phyloP scores from a whole-genome alignment of 257 asterid species.

The Echites panduratus region DNA sequence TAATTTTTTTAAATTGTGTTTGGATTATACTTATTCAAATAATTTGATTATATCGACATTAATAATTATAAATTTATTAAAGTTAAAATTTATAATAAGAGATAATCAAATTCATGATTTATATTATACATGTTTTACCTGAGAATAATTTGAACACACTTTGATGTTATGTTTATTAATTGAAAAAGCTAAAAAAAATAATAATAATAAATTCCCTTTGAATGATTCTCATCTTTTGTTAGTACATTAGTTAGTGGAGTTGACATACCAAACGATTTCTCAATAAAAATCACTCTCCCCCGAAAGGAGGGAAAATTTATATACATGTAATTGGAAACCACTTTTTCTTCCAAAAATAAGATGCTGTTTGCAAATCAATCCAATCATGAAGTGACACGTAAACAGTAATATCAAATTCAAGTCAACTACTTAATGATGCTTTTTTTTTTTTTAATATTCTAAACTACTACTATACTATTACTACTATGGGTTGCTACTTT shows the following conservation, averaged over 20 bases:
- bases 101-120: too few species aligned
- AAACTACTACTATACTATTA: too few species aligned
- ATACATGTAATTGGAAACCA: not conserved
- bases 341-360: constrained; percentile 20
- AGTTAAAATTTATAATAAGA: too few species aligned
- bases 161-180: too few species aligned
- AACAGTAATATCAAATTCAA: constrained; percentile 5
- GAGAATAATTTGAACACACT: too few species aligned
- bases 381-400: constrained; percentile 13
- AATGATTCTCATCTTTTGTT: constrained; percentile 35
- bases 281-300: constrained; percentile 29
- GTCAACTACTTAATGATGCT: constrained; percentile 30
- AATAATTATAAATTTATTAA: too few species aligned
- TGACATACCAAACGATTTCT: constrained; percentile 47
- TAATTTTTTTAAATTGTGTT: too few species aligned
- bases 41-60: too few species aligned
- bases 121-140: too few species aligned
- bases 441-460: not conserved
- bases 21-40: too few species aligned
- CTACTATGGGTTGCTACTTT: too few species aligned
- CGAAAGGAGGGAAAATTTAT: constrained; percentile 28
- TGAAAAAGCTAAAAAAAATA: too few species aligned
- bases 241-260: constrained; percentile 44
- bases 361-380: constrained; percentile 23
- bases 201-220: not conserved